Percentiles rank a stretch among this genome's conserved stretches.
Conservation (phyloP, 768 basidiomycete genomes). For the Leucocoprinus leucothites region DNA sequence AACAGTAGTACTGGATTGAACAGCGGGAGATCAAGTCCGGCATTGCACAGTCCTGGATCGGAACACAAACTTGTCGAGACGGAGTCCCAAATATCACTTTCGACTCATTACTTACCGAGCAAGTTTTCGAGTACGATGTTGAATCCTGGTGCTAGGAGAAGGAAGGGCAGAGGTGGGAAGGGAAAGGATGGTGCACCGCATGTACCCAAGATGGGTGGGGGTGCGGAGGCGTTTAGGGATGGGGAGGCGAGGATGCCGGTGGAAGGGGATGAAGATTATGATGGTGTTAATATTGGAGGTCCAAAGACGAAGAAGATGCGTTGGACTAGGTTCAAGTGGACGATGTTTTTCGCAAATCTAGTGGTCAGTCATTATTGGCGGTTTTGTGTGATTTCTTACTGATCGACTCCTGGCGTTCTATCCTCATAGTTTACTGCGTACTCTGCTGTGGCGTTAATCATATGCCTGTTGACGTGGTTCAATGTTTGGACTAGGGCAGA, state of each 20-base stretch:
- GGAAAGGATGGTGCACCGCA: slow-evolving; percentile 7
- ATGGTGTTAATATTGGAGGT: slow-evolving; percentile 32
- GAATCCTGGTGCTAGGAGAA: slow-evolving; percentile 37
- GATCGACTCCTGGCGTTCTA: too few species aligned
- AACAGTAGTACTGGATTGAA: neutral
- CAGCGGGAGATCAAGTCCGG: neutral
- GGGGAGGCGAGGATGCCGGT: slow-evolving; percentile 52
- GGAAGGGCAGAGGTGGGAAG: slow-evolving; percentile 29
- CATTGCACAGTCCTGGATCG: neutral
- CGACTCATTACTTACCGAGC: slow-evolving; percentile 24
- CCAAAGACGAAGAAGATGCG: slow-evolving; percentile 32
- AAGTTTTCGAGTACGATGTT: slow-evolving; percentile 27
- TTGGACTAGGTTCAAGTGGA: slow-evolving; percentile 88
- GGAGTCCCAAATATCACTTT: slow-evolving; percentile 21
- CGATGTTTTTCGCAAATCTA: slow-evolving; percentile 59
- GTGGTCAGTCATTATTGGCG: slow-evolving; percentile 25
- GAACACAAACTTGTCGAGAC: slow-evolving; percentile 10
- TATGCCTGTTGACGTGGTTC: slow-evolving; percentile 75
- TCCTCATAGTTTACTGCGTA: too few species aligned
- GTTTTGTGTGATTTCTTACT: neutral
- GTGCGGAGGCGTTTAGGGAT: slow-evolving; percentile 60
- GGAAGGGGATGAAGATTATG: slow-evolving; percentile 54
- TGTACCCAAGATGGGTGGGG: slow-evolving; percentile 64
- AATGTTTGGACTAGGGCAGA: slow-evolving; percentile 69
- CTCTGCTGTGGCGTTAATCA: slow-evolving; percentile 47